Evolutionary conservation across 371 early-diverging fungal species (phyloP).

Genomic region (Mucor sp.): DNA sequence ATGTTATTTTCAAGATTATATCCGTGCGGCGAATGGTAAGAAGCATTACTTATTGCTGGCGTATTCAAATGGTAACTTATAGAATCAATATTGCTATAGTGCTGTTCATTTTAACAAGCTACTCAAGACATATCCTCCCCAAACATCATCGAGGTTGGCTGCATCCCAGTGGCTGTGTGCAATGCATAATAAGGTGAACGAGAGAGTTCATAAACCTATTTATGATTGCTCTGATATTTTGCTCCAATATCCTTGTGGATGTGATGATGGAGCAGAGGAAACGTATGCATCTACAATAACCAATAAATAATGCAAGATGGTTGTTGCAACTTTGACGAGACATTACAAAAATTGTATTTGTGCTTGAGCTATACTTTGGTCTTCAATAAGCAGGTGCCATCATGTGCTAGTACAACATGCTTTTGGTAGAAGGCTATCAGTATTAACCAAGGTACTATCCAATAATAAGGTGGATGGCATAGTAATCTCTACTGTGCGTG

Average conservation of each 20-base stretch:
- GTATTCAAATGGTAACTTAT: not conserved
- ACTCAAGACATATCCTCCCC: constrained; percentile 83
- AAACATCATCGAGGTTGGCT: constrained; percentile 69
- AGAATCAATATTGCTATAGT: constrained; percentile 41
- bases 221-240: constrained; percentile 80
- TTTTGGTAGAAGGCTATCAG: too few relatives aligned
- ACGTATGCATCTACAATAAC: too few relatives aligned
- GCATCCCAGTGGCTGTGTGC: constrained; percentile 93
- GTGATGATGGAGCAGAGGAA: constrained; percentile 53
- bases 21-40: constrained; percentile 98
- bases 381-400: too few relatives aligned
- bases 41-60: not conserved
- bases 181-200: constrained; percentile 97
- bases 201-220: constrained; percentile 79
- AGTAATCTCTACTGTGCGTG: too few relatives aligned
- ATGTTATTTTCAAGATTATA: constrained; percentile 87
- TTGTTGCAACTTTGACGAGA: too few relatives aligned
- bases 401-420: too few relatives aligned
- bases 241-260: constrained; percentile 87
- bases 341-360: too few relatives aligned
- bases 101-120: constrained; percentile 85
- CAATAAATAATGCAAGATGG: too few relatives aligned
- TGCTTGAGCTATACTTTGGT: too few relatives aligned
- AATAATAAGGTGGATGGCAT: too few relatives aligned
- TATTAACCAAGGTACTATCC: too few relatives aligned